These are phyloP conservation scores for Amanita pseudoporphyria DNA, from an alignment of 768 basidiomycete species.

Conservation along the genomic window DNA sequence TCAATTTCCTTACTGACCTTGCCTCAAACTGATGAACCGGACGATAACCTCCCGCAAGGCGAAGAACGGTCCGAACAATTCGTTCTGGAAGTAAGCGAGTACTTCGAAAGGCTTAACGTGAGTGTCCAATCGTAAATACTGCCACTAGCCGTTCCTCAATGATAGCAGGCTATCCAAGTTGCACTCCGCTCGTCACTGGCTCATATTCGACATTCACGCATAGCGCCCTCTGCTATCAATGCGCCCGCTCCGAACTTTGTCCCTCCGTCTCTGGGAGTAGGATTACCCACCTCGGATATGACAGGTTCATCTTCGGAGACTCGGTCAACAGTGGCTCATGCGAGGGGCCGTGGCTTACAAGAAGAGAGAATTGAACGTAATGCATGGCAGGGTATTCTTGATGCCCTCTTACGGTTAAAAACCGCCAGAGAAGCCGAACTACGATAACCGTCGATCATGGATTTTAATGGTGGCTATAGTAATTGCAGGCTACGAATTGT, in stretches of 20 bases:
- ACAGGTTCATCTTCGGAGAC: neutral
- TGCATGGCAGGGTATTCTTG: slow-evolving; percentile 69
- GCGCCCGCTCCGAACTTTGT: slow-evolving; percentile 66
- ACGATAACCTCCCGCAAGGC: slow-evolving; percentile 63
- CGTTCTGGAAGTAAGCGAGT: slow-evolving; percentile 76
- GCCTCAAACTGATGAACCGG: slow-evolving; percentile 70
- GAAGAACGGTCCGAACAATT: slow-evolving; percentile 82
- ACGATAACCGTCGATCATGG: slow-evolving; percentile 6
- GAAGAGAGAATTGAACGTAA: slow-evolving; percentile 69
- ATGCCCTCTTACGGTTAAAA: slow-evolving; percentile 57
- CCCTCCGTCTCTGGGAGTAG: slow-evolving; percentile 72
- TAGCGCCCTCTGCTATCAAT: slow-evolving; percentile 82
- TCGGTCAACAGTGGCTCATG: slow-evolving; percentile 12
- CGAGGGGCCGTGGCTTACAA: slow-evolving; percentile 53
- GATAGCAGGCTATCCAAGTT: slow-evolving; percentile 50
- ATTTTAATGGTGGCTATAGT: neutral
- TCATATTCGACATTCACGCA: slow-evolving; percentile 72
- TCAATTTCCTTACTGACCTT: slow-evolving; percentile 72
- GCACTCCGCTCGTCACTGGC: slow-evolving; percentile 72
- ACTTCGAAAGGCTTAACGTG: slow-evolving; percentile 77
- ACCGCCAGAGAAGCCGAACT: slow-evolving; percentile 24
- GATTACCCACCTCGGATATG: slow-evolving; percentile 33
- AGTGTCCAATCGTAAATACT: slow-evolving; percentile 14
- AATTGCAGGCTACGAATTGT: neutral
- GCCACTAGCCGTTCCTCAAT: neutral